phyloP scores from a whole-genome alignment of 495 filamentous ascomycete genomes.

The Lichenothelia convexa region DNA sequence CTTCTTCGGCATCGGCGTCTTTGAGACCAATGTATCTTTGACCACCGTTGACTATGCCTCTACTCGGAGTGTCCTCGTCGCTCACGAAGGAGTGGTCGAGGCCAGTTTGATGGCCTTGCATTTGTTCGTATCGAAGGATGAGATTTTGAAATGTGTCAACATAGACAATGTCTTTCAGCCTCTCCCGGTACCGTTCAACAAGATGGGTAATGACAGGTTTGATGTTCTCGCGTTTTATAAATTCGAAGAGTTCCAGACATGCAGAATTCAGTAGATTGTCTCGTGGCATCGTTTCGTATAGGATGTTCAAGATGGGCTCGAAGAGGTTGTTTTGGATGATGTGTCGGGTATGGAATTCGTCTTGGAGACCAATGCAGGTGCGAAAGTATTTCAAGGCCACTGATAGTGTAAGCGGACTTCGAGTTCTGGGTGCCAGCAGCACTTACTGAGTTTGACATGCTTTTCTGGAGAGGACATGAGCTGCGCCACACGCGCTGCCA shows the following conservation, averaged over 20 bases:
- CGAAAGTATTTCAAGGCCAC: slow-evolving; percentile 92
- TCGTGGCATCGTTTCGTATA: slow-evolving; percentile 80
- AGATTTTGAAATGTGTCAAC: slow-evolving; percentile 70
- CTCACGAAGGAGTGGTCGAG: slow-evolving; percentile 1
- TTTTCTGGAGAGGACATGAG: slow-evolving; percentile 76
- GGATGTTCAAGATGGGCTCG: slow-evolving; percentile 71
- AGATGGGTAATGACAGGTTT: slow-evolving; percentile 69
- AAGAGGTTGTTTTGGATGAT: slow-evolving; percentile 72
- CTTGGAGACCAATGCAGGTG: slow-evolving; percentile 64
- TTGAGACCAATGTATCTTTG: slow-evolving; percentile 54
- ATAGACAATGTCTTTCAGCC: slow-evolving; percentile 60
- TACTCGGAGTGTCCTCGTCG: slow-evolving; percentile 18
- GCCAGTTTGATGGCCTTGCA: slow-evolving; percentile 35
- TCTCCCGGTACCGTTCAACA: slow-evolving; percentile 76
- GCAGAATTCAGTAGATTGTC: slow-evolving; percentile 92
- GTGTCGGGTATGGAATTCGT: slow-evolving; percentile 82
- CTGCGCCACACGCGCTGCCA: slow-evolving; percentile 66
- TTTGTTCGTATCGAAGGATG: slow-evolving; percentile 63
- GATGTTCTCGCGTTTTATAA: slow-evolving; percentile 61
- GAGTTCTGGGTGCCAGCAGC: not conserved
- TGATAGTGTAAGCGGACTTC: slow-evolving; percentile 18
- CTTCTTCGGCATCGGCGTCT: slow-evolving; percentile 75
- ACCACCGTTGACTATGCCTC: slow-evolving; percentile 35
- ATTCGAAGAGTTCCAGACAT: slow-evolving; percentile 90
- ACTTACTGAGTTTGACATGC: slow-evolving; percentile 76